phyloP scores from a whole-genome alignment of 148 eudicot genomes.

The Arbutus unedo region DNA sequence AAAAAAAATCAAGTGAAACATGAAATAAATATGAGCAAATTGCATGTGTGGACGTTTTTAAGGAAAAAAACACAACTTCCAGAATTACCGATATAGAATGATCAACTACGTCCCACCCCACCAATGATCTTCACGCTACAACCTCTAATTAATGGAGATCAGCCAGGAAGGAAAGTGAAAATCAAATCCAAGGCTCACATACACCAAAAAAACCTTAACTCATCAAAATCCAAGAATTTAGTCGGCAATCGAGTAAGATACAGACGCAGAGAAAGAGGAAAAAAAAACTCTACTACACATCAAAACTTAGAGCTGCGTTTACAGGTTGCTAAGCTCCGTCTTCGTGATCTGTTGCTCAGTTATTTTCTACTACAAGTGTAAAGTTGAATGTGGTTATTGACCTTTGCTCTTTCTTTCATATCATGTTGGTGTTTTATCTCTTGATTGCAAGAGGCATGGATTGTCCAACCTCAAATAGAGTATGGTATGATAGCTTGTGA shows the following conservation, averaged over 20 bases:
- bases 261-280: not conserved
- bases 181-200: not conserved
- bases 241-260: not conserved
- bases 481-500: not conserved
- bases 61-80: not conserved
- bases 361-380: not conserved
- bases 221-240: not conserved
- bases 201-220: not conserved
- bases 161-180: not conserved
- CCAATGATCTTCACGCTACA: not conserved
- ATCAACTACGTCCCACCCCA: not conserved
- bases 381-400: not conserved
- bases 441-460: not conserved
- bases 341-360: not conserved
- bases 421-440: not conserved
- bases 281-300: not conserved
- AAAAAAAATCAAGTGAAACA: not conserved
- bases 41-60: not conserved
- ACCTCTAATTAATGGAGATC: not conserved
- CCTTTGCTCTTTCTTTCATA: not conserved
- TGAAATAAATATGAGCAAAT: not conserved
- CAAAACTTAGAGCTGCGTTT: not conserved
- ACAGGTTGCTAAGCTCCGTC: not conserved
- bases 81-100: not conserved
- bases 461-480: not conserved